Conservation (phyloP, 345 rosid genomes). For the Populus ilicifolia region DNA sequence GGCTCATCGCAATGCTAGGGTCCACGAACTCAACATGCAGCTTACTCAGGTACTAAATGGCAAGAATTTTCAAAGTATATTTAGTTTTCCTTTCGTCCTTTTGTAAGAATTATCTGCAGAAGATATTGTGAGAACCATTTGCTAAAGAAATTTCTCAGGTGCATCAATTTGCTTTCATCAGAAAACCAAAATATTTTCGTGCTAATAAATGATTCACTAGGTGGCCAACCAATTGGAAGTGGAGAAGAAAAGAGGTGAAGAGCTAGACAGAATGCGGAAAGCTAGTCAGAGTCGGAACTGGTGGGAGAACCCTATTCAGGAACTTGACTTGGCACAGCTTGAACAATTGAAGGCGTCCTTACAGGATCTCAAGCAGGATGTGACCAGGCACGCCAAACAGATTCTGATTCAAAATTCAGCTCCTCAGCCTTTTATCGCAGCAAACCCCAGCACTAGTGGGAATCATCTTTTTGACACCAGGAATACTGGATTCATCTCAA, state of each 20-base stretch:
- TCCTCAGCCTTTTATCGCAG: constrained; percentile 1
- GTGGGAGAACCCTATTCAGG: constrained; percentile 50
- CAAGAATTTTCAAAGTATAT: too few species aligned
- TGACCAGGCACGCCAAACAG: constrained; percentile 27
- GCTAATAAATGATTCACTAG: background rate
- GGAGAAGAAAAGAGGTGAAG: constrained; percentile 42
- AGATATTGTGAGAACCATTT: background rate
- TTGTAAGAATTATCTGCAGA: background rate
- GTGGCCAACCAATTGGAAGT: constrained; percentile 35
- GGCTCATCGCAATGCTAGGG: constrained; percentile 37
- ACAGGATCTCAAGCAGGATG: constrained; percentile 37
- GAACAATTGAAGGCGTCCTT: constrained; percentile 32
- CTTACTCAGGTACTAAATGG: constrained; percentile 17
- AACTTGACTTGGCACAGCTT: constrained; percentile 28
- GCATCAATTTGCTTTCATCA: background rate
- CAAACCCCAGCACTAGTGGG: background rate
- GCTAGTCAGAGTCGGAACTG: constrained; percentile 25
- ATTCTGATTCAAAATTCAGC: constrained; percentile 17
- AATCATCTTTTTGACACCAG: constrained; percentile 4
- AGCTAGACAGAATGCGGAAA: constrained; percentile 29
- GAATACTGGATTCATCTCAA: background rate
- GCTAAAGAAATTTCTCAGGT: too few species aligned
- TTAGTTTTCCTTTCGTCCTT: background rate
- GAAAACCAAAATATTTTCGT: background rate
- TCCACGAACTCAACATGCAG: constrained; percentile 41